Conservation (phyloP, 306 rosid species). For the Cyclanthera cordifolia region DNA sequence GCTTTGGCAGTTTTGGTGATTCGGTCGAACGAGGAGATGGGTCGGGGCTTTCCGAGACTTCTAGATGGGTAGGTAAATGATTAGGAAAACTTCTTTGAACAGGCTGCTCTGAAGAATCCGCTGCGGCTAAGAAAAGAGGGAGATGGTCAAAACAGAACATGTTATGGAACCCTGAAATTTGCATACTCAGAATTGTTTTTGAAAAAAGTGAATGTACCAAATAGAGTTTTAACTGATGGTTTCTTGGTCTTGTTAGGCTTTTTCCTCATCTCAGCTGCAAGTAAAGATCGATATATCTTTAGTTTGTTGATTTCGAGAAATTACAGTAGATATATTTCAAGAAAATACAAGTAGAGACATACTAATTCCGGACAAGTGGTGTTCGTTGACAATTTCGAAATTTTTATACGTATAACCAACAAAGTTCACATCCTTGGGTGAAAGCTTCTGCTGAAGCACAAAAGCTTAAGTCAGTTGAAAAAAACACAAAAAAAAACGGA, state of each 20-base stretch:
- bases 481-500: neutral
- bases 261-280: slow-evolving; percentile 43
- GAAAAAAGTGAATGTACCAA: slow-evolving; percentile 22
- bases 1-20: slow-evolving; percentile 17
- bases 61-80: slow-evolving; percentile 14
- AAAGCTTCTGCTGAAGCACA: slow-evolving; percentile 28
- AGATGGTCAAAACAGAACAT: neutral
- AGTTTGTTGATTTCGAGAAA: neutral
- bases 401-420: slow-evolving; percentile 50
- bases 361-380: slow-evolving; percentile 44
- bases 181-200: neutral
- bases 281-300: neutral
- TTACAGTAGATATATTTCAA: neutral
- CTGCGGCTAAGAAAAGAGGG: slow-evolving; percentile 17
- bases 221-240: slow-evolving; percentile 34
- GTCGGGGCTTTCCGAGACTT: slow-evolving; percentile 30
- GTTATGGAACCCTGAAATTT: slow-evolving; percentile 10
- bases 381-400: slow-evolving; percentile 40
- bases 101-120: slow-evolving; percentile 21
- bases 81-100: slow-evolving; percentile 22
- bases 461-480: neutral
- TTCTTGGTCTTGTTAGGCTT: slow-evolving; percentile 35
- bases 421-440: slow-evolving; percentile 37
- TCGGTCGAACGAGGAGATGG: slow-evolving; percentile 21
- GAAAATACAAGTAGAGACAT: slow-evolving; percentile 7